Conservation (phyloP, 2,329 filamentous ascomycete genomes). For the Ceratocystis huliohia region DNA sequence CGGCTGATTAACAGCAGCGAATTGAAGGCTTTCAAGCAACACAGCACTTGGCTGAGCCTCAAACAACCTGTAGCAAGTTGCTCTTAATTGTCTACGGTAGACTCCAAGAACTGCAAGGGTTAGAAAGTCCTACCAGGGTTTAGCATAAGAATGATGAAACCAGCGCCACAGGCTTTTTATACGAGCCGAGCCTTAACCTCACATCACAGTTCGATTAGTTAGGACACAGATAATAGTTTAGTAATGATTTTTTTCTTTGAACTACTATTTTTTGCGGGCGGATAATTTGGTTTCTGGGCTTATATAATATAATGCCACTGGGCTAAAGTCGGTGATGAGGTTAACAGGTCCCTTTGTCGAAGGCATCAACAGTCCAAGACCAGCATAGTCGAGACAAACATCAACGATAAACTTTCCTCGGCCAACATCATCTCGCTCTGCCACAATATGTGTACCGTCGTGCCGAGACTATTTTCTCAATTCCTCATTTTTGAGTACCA, state of each 20-base stretch:
- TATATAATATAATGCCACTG: slow-evolving; percentile 19
- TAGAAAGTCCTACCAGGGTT: too few species aligned
- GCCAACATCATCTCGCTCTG: slow-evolving; percentile 11
- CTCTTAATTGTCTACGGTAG: too few species aligned
- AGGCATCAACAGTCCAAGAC: neutral
- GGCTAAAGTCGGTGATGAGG: slow-evolving; percentile 15
- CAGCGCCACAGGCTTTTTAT: too few species aligned
- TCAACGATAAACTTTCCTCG: neutral
- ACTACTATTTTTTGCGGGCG: slow-evolving; percentile 18
- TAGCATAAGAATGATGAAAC: too few species aligned
- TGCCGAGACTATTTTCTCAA: neutral
- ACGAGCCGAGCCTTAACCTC: too few species aligned
- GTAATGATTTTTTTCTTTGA: neutral
- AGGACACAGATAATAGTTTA: neutral
- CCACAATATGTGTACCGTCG: slow-evolving; percentile 19
- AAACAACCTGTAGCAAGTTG: too few species aligned
- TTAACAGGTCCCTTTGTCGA: neutral
- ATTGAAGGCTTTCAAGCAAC: neutral
- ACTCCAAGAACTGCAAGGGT: too few species aligned
- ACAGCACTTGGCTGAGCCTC: too few species aligned
- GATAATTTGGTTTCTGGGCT: slow-evolving; percentile 19
- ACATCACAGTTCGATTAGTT: neutral
- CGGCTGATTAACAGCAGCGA: neutral
- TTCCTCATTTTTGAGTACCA: neutral
- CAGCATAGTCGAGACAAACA: neutral